Percentiles rank a stretch among this genome's conserved stretches.
phyloP scores from a whole-genome alignment of 139 green algal genomes.

The Tetradesmus lagerheimii region DNA sequence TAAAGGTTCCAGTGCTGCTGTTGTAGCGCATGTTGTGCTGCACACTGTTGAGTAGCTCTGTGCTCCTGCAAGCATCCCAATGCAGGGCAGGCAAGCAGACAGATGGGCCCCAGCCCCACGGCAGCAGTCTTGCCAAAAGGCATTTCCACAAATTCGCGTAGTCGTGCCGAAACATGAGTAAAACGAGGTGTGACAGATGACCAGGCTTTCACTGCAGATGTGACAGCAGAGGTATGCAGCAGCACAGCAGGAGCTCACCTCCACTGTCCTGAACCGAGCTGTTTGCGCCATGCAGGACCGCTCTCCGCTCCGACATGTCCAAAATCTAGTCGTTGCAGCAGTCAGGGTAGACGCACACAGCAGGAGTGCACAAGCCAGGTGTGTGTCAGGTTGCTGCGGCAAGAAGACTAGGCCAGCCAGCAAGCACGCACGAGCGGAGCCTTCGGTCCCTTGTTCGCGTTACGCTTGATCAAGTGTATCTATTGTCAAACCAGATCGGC shows the following conservation, averaged over 20 bases:
- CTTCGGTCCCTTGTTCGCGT: no score
- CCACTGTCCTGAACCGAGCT: background rate
- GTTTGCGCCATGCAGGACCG: background rate
- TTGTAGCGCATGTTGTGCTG: constrained; percentile 35
- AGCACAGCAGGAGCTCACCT: background rate
- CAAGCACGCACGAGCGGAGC: background rate
- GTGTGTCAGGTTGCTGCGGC: background rate
- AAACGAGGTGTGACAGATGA: no score
- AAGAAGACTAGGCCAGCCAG: background rate
- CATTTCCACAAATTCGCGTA: no score
- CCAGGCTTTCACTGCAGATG: no score
- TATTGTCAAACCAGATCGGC: background rate
- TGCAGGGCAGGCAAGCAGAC: no score
- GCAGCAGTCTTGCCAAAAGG: no score
- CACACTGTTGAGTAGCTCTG: background rate
- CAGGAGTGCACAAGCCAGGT: background rate
- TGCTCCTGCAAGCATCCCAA: background rate
- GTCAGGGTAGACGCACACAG: background rate
- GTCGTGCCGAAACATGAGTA: no score
- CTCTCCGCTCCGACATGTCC: background rate
- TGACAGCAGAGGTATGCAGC: background rate
- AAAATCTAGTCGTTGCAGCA: background rate
- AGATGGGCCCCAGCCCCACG: no score
- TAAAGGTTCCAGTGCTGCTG: background rate
- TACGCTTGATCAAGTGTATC: background rate